Conservation (phyloP, 2,329 filamentous ascomycete species). For the Aspergillus sp. region DNA sequence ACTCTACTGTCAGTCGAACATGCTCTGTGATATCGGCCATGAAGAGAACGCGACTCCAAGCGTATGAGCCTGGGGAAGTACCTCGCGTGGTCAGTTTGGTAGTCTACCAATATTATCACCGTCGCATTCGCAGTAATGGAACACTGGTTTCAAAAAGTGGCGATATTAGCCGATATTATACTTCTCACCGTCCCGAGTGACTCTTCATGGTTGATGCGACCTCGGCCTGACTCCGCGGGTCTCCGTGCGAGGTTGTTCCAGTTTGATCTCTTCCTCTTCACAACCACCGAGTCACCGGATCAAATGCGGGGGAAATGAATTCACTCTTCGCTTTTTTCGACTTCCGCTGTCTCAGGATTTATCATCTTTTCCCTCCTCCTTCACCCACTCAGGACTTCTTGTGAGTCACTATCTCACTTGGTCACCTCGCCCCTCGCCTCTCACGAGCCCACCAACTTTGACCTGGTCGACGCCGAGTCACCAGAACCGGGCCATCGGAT, state of each 20-base stretch:
- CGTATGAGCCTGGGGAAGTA: too few species aligned
- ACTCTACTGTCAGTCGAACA: background rate
- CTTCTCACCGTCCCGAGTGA: background rate
- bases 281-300: background rate
- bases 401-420: background rate
- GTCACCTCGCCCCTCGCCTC: too few species aligned
- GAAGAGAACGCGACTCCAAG: too few species aligned
- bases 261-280: too few species aligned
- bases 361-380: background rate
- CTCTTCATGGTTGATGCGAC: background rate
- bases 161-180: background rate
- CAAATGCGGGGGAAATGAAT: background rate
- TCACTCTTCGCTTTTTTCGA: background rate
- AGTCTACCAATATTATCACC: too few species aligned
- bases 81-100: too few species aligned
- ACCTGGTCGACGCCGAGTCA: constrained; percentile 6
- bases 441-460: background rate
- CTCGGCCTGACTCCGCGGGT: background rate
- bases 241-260: background rate
- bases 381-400: background rate
- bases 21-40: too few species aligned
- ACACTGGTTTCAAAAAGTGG: background rate
- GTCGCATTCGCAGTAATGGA: background rate
- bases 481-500: background rate
- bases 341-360: background rate